Base-by-base conservation (phyloP, 2,329 filamentous ascomycete genomes). In the Neofusicoccum sp. region DNA sequence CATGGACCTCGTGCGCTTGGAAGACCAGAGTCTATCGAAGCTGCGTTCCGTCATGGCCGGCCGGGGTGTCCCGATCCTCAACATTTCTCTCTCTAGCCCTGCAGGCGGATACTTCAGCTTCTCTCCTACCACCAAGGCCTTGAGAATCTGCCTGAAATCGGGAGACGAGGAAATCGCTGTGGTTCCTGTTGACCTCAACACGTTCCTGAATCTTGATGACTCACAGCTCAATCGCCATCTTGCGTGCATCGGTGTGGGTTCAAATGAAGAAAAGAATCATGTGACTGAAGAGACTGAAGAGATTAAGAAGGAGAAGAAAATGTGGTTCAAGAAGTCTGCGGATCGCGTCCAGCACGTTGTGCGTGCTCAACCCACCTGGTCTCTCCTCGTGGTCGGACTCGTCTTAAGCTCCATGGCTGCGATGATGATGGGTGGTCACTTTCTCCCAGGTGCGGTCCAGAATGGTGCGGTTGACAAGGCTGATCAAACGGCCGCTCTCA, bases 221-320 rank as follows among this genome's bases (percentile, higher is more conserved):
- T 69, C 65, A n/a, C 71, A 76, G 56, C 63, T 77, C 45, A 77
- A 76, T 43, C 73, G 75, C n/a, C 75, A 77, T 63, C 63, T 77
- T 39, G 73, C 74, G 39, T 66, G 67, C 28, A 71, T 77, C 50
- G 73, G 61, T 11, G 47, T 62, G 9, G 59, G 47, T 28, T 58
- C 41, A 14, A 16, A 45, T 58, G 54, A 16, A 45, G 41, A 58
- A 22, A 43, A 28, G 39, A 16, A 36, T 7, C 39, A 45, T 36
- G 22, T 7, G 39, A 28, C 45, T 11, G 31, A 58, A 8, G n/a
- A 45, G 41, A 45, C 14, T 45, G 39, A 45, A 58, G 41, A 45
- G 48, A 39, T 28, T 11, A 45, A 39, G 63, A 37, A 39, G 34
- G 59, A 39, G 44, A 41, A 22, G 36, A 48, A 34, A 29, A 7